Evolutionary conservation across 805 yeast species (phyloP), one percentile per base, ranked within the genome.

Genomic region (Candida ortonii): DNA sequence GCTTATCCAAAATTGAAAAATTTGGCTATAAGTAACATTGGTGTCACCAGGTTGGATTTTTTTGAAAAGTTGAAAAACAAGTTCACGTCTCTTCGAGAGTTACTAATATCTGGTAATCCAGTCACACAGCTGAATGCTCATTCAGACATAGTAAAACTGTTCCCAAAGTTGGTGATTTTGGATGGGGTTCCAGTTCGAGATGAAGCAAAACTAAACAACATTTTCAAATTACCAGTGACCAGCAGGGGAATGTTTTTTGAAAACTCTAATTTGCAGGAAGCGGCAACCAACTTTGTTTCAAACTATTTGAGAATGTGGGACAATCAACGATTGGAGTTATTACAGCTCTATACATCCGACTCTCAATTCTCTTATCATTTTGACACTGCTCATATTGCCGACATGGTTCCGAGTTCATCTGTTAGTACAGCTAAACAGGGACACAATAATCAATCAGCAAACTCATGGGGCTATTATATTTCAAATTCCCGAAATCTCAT

Each of bases 281-380:
- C 84, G 19, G 79, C 93, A 6, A 79, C 88, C n/a, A 78, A 72
- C 50, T 93, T 93, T 57, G 66, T 89, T 6, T 61, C 86, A 18
- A 82, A 84, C 46, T 93, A 74, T 59, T 65, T 84, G 39, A 77
- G 78, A 34, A 63, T 82, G 30, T 93, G 95, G 95, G 98, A 93
- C 62, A 50, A 71, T 5, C 78, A 84, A 52, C 67, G 98, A 40
- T 51, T 68, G 7, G 89, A 81, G 37, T 65, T 93, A 30, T 55
- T 82, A 57, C 70, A 73, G 26, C 65, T 93, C 19, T 93, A 93
- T 56, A 86, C 93, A 33, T 73, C 75, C 30, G 83, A 81, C 50
- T 86, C 97, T 0, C 85, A 83, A 53, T 90, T 93, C 50, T 88
- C 97, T 0, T 55, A 83, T 35, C 82, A 84, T 41, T 77, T 81